phyloP scores from a whole-genome alignment of 768 basidiomycete genomes.

The Boletus subparvulus region DNA sequence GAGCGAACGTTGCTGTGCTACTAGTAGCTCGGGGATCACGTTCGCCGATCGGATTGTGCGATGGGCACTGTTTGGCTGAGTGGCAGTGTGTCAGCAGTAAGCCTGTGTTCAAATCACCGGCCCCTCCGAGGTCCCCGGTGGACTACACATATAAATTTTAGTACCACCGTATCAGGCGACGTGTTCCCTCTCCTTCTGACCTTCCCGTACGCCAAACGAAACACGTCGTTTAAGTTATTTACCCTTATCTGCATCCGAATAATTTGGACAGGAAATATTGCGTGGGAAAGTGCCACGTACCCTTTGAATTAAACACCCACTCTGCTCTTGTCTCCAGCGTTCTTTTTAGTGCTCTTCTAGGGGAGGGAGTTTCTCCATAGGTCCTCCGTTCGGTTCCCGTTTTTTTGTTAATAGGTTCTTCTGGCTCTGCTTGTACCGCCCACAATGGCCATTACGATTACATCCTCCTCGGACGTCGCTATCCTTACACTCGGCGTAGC shows the following conservation, averaged over 20 bases:
- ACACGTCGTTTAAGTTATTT: background rate
- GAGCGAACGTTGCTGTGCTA: background rate
- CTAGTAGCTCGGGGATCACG: background rate
- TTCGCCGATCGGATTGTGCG: background rate
- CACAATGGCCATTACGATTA: conserved; percentile 50
- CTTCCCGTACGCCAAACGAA: background rate
- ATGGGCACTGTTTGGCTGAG: background rate
- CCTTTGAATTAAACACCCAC: conserved; percentile 25
- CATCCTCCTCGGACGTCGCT: conserved; percentile 66
- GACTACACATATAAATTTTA: background rate
- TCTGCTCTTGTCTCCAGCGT: conserved; percentile 16
- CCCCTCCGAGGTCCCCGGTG: background rate
- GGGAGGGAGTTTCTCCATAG: background rate
- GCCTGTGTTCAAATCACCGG: background rate
- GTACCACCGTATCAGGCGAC: background rate
- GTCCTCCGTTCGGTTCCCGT: background rate
- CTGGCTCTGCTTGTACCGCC: conserved; percentile 8
- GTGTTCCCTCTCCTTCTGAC: background rate
- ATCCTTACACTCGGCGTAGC: conserved; percentile 73
- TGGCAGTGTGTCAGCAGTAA: background rate
- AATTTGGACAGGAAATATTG: conserved; percentile 27
- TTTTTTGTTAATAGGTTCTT: background rate
- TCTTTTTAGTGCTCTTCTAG: conserved; percentile 1
- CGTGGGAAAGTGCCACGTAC: conserved; percentile 42
- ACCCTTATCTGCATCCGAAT: conserved; percentile 4